Evolutionary conservation across 2,329 filamentous ascomycete genomes (phyloP).

Genomic region (Mycocentrospora acerina): DNA sequence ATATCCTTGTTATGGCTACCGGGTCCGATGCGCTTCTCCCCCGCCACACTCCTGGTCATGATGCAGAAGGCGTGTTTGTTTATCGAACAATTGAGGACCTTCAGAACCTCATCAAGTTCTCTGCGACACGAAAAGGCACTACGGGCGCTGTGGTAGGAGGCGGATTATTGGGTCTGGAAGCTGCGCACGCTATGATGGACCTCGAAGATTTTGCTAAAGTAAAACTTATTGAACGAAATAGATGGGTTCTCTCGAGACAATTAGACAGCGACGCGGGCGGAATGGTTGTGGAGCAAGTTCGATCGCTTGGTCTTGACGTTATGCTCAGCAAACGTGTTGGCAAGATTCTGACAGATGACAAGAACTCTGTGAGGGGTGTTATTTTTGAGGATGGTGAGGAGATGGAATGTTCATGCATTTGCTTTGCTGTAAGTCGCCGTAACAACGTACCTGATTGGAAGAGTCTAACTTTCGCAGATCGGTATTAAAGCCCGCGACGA

Average conservation of each 20-base stretch:
- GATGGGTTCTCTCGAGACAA: conserved; percentile 81
- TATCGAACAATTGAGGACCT: conserved; percentile 86
- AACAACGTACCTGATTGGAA: too few species aligned
- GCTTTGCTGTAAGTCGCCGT: conserved; percentile 65
- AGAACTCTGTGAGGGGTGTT: conserved; percentile 71
- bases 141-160: conserved; percentile 79
- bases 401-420: conserved; percentile 77
- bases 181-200: conserved; percentile 90
- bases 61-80: conserved; percentile 83
- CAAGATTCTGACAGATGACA: conserved; percentile 66
- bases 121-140: conserved; percentile 65
- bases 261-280: conserved; percentile 77
- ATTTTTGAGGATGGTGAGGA: conserved; percentile 78
- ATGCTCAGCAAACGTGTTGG: conserved; percentile 75
- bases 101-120: conserved; percentile 72
- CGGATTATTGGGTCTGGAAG: conserved; percentile 81
- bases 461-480: conserved; percentile 51
- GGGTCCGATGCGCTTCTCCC: conserved; percentile 82
- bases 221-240: conserved; percentile 77
- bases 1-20: conserved; percentile 80
- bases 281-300: conserved; percentile 81
- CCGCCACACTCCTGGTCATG: conserved; percentile 70
- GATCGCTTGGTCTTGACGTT: conserved; percentile 76
- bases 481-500: conserved; percentile 81
- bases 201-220: conserved; percentile 72